Evolutionary conservation across 2,329 filamentous ascomycete species (phyloP).

Genomic region (Verticillium tricorpus): DNA sequence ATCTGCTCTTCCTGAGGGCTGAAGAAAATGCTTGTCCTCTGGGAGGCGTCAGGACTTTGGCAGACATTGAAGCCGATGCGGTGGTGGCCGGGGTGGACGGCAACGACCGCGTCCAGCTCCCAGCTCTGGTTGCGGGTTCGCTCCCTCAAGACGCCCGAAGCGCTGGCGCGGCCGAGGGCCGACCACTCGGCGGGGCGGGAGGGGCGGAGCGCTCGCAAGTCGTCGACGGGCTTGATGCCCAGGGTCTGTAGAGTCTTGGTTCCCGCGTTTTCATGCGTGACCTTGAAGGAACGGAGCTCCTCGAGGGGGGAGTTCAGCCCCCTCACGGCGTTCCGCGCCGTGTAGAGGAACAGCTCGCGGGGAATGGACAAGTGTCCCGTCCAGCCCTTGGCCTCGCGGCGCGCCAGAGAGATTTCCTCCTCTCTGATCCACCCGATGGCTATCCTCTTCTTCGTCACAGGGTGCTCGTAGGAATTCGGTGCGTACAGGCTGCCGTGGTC

Average conservation of each 20-base stretch:
- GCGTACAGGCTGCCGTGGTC: constrained; percentile 46
- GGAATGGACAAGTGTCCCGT: constrained; percentile 43
- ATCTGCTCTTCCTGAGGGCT: constrained; percentile 31
- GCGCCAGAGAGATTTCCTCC: constrained; percentile 38
- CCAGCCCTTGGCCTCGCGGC: constrained; percentile 41
- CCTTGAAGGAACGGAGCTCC: constrained; percentile 36
- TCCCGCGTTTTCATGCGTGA: neutral
- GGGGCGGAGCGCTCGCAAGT: constrained; percentile 16
- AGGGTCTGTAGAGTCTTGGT: constrained; percentile 37
- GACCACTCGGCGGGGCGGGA: constrained; percentile 11
- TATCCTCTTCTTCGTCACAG: constrained; percentile 31
- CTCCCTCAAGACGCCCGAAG: neutral
- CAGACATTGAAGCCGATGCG: constrained; percentile 18
- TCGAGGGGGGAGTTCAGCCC: constrained; percentile 29
- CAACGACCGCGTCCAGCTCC: constrained; percentile 20
- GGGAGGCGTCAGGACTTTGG: constrained; percentile 19
- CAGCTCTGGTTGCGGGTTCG: constrained; percentile 11
- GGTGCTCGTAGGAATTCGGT: constrained; percentile 43
- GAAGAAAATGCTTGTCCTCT: constrained; percentile 34
- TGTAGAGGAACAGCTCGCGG: constrained; percentile 35
- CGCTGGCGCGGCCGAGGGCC: neutral
- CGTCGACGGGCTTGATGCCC: constrained; percentile 25
- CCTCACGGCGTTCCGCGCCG: constrained; percentile 27
- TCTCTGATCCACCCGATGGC: constrained; percentile 47
- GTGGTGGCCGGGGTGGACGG: constrained; percentile 6